Percentiles rank a stretch among this genome's conserved stretches.
Conservation (phyloP, 768 basidiomycete genomes). For the Gloeophyllum trabeum region DNA sequence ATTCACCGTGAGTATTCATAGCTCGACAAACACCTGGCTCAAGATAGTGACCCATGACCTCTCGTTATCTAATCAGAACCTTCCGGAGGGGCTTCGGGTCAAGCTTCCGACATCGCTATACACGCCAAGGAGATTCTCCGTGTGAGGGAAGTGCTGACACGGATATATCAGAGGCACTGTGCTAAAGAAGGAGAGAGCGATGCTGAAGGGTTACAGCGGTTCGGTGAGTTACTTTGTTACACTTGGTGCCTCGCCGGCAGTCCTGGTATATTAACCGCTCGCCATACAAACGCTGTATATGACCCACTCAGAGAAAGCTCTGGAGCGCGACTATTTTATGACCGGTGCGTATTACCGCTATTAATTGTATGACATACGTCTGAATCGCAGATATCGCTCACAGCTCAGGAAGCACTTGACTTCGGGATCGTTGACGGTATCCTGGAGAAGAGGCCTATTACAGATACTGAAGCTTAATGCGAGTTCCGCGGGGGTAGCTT, state of each 20-base stretch:
- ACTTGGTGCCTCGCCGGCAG: conserved; percentile 7
- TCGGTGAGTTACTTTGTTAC: conserved; percentile 39
- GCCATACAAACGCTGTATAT: background rate
- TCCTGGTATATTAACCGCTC: conserved; percentile 11
- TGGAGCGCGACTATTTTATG: conserved; percentile 96
- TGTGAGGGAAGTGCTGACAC: conserved; percentile 71
- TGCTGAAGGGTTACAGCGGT: conserved; percentile 57
- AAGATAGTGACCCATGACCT: background rate
- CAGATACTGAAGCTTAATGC: conserved; percentile 24
- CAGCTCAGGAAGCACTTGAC: conserved; percentile 77
- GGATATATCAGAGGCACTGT: conserved; percentile 87
- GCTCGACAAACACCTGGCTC: conserved; percentile 1
- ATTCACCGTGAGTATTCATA: conserved; percentile 73
- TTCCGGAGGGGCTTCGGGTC: conserved; percentile 91
- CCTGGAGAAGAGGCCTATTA: conserved; percentile 62
- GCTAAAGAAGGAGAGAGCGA: conserved; percentile 50
- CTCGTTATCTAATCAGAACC: conserved; percentile 52
- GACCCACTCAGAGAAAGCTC: conserved; percentile 52
- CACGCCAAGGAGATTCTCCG: conserved; percentile 94
- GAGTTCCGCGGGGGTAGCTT: no score
- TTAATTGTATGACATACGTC: conserved; percentile 8
- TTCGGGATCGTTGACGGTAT: conserved; percentile 95
- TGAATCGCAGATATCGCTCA: conserved; percentile 2
- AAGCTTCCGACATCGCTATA: conserved; percentile 95
- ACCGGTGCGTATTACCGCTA: conserved; percentile 39